Evolutionary conservation across 2,329 filamentous ascomycete genomes (phyloP), one percentile per base, ranked within the genome.

Genomic region (Ophiostoma australiae): DNA sequence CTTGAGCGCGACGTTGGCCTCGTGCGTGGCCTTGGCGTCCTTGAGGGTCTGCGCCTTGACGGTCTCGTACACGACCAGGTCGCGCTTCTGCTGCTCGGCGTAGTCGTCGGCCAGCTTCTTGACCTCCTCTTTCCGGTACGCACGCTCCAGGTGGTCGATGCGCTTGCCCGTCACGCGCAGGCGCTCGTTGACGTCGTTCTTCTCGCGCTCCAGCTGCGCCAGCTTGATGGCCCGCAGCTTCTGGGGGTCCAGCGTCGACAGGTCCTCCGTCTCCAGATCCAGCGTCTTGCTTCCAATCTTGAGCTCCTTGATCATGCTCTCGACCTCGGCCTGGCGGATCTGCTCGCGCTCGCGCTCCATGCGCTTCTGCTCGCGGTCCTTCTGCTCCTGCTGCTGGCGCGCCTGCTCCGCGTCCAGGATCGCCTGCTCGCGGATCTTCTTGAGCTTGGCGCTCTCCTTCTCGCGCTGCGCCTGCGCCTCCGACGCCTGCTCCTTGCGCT

Each of bases 401-500:
- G 91, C 89, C 75, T 92, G 90, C 82, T 99, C 95, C 33, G 93
- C 93, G 78, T 97, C 93, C 77, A 93, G 91, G 48, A 96, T 85
- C 77, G 96, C 91, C 80, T 96, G 92, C 77, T 94, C 92, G 73
- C 92, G 91, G 72, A 94, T 86, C 74, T 91, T 89, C 84, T 95
- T 97, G 81, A 91, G 90, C 74, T 90, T 91, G 72, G 95, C 93
- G 78, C 94, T 94, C 81, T 98, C 95, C 78, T 93, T 93, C 80
- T 97, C 94, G 80, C 91, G 93, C 79, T 90, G 90, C 73, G 95
- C 93, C 76, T 94, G 88, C 66, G 93, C 88, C 80, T 94, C 93
- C 13, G 92, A 92, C n/a, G 93, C 93, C 75, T 93, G 91, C 79
- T 97, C 94, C 85, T 98, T 98, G 83, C 94, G 94, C 86, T 96